These are phyloP conservation scores for Candida tetrigidarum DNA, from an alignment of 1,139 yeast genomes.

Conservation along the genomic window DNA sequence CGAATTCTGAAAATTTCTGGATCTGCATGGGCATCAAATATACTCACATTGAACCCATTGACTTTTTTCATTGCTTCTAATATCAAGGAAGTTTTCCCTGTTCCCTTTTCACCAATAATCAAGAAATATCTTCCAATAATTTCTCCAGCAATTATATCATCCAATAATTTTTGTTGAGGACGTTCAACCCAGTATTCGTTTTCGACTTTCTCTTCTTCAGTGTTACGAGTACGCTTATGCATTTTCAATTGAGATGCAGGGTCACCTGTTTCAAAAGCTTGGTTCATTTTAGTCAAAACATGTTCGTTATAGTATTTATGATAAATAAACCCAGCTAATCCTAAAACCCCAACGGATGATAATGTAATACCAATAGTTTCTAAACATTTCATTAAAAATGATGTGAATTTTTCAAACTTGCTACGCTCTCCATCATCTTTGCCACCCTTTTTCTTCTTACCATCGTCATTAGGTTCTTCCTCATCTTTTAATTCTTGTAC, in stretches of 20 bases:
- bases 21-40: constrained; percentile 85
- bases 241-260: constrained; percentile 64
- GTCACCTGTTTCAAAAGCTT: constrained; percentile 71
- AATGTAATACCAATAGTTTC: constrained; percentile 80
- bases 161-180: constrained; percentile 67
- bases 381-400: constrained; percentile 53
- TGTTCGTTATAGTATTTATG: constrained; percentile 64
- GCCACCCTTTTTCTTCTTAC: constrained; percentile 16
- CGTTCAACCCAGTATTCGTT: constrained; percentile 64
- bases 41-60: constrained; percentile 67
- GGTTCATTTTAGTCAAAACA: constrained; percentile 66
- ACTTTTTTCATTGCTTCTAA: constrained; percentile 71
- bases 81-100: constrained; percentile 79
- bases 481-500: constrained; percentile 21
- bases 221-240: constrained; percentile 45
- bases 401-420: constrained; percentile 18
- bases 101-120: constrained; percentile 83
- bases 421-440: constrained; percentile 14
- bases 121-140: constrained; percentile 70
- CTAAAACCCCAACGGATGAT: constrained; percentile 72
- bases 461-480: constrained; percentile 18
- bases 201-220: constrained; percentile 23
- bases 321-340: constrained; percentile 71
- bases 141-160: constrained; percentile 67
- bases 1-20: constrained; percentile 82